Evolutionary conservation across 441 rosid genomes (phyloP).

Genomic region (Biscutella laevigata): DNA sequence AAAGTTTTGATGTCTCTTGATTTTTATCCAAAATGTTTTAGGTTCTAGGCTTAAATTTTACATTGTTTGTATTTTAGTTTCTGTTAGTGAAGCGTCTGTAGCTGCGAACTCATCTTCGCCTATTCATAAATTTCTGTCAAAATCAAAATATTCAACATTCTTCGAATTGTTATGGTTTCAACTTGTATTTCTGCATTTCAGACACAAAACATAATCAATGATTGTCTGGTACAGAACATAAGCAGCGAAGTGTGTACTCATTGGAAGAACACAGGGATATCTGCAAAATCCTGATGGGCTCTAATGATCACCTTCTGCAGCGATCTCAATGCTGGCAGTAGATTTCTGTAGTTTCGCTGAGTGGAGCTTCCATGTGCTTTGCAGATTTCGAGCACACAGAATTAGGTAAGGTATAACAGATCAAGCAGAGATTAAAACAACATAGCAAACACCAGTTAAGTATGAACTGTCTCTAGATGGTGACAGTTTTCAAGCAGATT

Average conservation of each 20-base stretch:
- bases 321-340: slow-evolving; percentile 74
- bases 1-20: slow-evolving; percentile 24
- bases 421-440: background rate
- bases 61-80: slow-evolving; percentile 12
- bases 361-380: slow-evolving; percentile 68
- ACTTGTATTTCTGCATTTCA: background rate
- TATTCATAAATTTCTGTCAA: too few species aligned
- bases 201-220: background rate
- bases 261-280: slow-evolving; percentile 87
- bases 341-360: slow-evolving; percentile 66
- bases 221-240: slow-evolving; percentile 46
- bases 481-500: slow-evolving; percentile 87
- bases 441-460: slow-evolving; percentile 88
- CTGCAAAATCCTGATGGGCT: slow-evolving; percentile 86
- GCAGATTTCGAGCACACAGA: slow-evolving; percentile 62
- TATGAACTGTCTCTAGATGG: slow-evolving; percentile 74
- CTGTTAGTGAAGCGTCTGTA: slow-evolving; percentile 13
- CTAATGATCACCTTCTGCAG: slow-evolving; percentile 79
- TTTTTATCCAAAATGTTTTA: slow-evolving; percentile 14
- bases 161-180: background rate
- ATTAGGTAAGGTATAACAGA: background rate
- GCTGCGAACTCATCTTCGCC: background rate
- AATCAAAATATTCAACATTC: slow-evolving; percentile 1
- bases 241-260: slow-evolving; percentile 73
- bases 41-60: slow-evolving; percentile 16